phyloP scores from a whole-genome alignment of 768 basidiomycete species.

The Hygrophorus pudorinus region DNA sequence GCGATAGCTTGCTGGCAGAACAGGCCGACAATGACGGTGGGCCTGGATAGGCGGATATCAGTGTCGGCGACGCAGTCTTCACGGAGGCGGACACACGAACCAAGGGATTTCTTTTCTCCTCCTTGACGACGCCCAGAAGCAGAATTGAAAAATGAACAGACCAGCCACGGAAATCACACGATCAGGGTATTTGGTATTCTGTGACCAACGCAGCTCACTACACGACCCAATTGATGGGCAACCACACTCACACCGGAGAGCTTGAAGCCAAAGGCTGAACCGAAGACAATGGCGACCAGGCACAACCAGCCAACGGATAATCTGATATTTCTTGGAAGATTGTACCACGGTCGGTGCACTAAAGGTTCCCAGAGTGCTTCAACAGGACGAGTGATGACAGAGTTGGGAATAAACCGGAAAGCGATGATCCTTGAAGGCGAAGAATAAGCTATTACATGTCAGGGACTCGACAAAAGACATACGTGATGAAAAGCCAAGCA shows the following conservation, averaged over 20 bases:
- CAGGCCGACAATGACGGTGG: constrained; percentile 80
- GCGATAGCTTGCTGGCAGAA: constrained; percentile 81
- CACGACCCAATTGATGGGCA: too few species aligned
- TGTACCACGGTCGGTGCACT: constrained; percentile 61
- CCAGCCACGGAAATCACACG: constrained; percentile 77
- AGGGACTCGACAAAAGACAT: constrained; percentile 12
- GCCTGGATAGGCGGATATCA: constrained; percentile 31
- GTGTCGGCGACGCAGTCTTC: not conserved
- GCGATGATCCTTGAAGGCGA: constrained; percentile 48
- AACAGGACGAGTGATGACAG: constrained; percentile 62
- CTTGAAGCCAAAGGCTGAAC: constrained; percentile 78
- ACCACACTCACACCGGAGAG: constrained; percentile 37
- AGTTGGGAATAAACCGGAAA: constrained; percentile 76
- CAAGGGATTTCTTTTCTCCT: constrained; percentile 61
- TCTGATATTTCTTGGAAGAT: constrained; percentile 37
- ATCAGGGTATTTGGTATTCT: constrained; percentile 63
- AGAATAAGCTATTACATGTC: not conserved
- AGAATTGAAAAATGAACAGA: constrained; percentile 66
- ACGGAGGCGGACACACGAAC: constrained; percentile 27
- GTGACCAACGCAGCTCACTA: not conserved
- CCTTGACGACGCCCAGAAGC: constrained; percentile 61
- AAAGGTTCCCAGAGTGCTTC: constrained; percentile 57
- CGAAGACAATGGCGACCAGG: constrained; percentile 70
- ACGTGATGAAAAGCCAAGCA: constrained; percentile 78
- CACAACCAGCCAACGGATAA: constrained; percentile 66